These are phyloP conservation scores for Candida sithepensis DNA, from an alignment of 805 yeast species.

Conservation along the genomic window DNA sequence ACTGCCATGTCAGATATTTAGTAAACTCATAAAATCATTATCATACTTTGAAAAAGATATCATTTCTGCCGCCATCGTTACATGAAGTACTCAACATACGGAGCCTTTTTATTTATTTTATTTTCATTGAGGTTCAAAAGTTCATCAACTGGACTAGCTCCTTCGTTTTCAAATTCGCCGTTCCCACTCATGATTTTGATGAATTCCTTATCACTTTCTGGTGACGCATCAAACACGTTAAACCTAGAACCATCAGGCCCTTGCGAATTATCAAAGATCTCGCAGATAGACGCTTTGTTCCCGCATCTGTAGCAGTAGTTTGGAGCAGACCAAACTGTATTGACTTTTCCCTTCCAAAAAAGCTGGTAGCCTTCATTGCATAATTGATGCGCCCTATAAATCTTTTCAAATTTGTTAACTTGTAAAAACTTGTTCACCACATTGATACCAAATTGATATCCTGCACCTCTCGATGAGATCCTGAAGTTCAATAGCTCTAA, in stretches of 20 bases:
- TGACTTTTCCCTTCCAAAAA: constrained; percentile 83
- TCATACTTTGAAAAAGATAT: not conserved
- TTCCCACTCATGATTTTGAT: constrained; percentile 37
- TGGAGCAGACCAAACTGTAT: constrained; percentile 99
- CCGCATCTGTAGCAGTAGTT: constrained; percentile 97
- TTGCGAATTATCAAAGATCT: constrained; percentile 55
- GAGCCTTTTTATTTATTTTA: constrained; percentile 31
- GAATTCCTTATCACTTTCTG: constrained; percentile 74
- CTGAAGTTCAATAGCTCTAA: constrained; percentile 75
- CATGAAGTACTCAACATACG: constrained; percentile 40
- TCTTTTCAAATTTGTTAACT: constrained; percentile 73
- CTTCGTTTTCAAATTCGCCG: constrained; percentile 14
- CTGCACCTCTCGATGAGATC: constrained; percentile 94
- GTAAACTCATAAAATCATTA: too few relatives aligned
- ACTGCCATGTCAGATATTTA: too few relatives aligned
- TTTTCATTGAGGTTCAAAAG: constrained; percentile 14
- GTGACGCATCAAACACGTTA: constrained; percentile 96
- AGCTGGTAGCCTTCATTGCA: constrained; percentile 96
- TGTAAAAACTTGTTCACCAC: constrained; percentile 84
- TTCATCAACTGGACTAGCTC: constrained; percentile 10
- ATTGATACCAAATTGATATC: constrained; percentile 90
- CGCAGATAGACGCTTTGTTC: constrained; percentile 94
- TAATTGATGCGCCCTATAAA: constrained; percentile 91
- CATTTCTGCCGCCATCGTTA: constrained; percentile 9
- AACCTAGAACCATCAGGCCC: constrained; percentile 63